phyloP scores from a whole-genome alignment of 2,329 filamentous ascomycete genomes.

The Xylariaceae sp. region DNA sequence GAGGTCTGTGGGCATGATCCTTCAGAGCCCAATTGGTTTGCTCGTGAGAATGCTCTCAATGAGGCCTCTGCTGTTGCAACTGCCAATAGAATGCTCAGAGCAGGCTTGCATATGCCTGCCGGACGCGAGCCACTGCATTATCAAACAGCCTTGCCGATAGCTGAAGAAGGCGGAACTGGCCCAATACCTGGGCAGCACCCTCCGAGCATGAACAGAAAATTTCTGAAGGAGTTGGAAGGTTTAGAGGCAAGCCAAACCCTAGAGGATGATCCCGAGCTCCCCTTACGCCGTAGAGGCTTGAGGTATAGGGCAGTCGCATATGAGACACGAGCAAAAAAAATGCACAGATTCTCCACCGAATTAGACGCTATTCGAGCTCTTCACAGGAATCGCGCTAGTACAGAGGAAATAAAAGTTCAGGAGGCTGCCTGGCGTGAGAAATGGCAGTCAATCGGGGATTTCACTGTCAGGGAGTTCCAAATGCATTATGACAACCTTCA shows the following conservation, averaged over 20 bases:
- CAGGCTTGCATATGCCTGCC: conserved; percentile 40
- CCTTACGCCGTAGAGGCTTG: too few species aligned
- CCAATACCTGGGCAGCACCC: conserved; percentile 17
- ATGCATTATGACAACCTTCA: conserved; percentile 52
- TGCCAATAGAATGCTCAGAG: conserved; percentile 44
- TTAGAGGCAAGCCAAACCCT: conserved; percentile 2
- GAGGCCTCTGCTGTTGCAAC: conserved; percentile 39
- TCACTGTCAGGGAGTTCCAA: conserved; percentile 33
- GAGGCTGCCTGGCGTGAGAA: conserved; percentile 32
- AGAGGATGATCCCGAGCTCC: not conserved
- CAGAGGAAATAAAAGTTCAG: conserved; percentile 13
- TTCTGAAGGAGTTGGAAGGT: conserved; percentile 35
- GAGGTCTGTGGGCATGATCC: conserved; percentile 50
- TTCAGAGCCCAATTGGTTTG: conserved; percentile 21
- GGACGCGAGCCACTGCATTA: conserved; percentile 39
- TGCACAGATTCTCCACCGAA: too few species aligned
- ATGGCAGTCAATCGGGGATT: conserved; percentile 22
- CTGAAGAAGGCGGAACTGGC: not conserved
- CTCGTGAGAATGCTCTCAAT: conserved; percentile 47
- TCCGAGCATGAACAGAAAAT: conserved; percentile 34
- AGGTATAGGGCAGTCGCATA: not conserved
- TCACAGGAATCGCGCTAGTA: not conserved
- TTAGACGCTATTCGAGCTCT: too few species aligned
- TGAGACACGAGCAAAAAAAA: too few species aligned
- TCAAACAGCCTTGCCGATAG: conserved; percentile 20